A percentile compares a stretch with the other conserved stretches of the same genome.
phyloP scores from a whole-genome alignment of 176 grass and related monocot genomes.

The Tillandsia leiboldiana region DNA sequence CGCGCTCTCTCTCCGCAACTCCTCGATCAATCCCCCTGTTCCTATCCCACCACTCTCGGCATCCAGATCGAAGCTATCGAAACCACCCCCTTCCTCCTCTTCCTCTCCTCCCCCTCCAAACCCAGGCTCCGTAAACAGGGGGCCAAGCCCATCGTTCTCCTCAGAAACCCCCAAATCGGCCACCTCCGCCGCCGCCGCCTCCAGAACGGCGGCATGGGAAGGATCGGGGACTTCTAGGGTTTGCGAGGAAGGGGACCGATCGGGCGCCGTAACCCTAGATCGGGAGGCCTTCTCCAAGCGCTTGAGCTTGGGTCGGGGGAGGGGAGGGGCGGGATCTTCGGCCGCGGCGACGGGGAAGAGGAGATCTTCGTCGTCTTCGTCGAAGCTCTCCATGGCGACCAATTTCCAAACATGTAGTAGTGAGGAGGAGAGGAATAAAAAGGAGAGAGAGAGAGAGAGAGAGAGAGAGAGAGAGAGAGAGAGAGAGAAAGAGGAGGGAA shows the following conservation, averaged over 20 bases:
- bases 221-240: background rate
- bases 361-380: conserved; percentile 33
- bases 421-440: background rate
- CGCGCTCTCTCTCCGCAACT: conserved; percentile 43
- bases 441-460: background rate
- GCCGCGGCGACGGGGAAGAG: conserved; percentile 9
- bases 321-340: background rate
- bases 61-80: background rate
- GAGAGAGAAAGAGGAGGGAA: background rate
- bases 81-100: background rate
- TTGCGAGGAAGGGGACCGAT: background rate
- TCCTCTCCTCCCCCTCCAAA: conserved; percentile 22
- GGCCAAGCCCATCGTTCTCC: conserved; percentile 20
- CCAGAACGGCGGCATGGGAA: background rate
- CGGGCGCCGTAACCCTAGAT: conserved; percentile 1
- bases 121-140: conserved; percentile 25
- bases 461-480: background rate
- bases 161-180: background rate
- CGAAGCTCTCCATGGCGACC: conserved; percentile 33
- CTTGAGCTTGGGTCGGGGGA: conserved; percentile 30
- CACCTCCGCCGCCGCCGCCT: background rate
- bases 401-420: background rate
- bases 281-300: conserved; percentile 50
- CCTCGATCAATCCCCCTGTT: conserved; percentile 44
- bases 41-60: conserved; percentile 5